Percentiles rank a stretch among this genome's conserved stretches.
These are phyloP conservation scores for Coemansia sp. DNA, from an alignment of 192 early-diverging fungal species.

Conservation along the genomic window DNA sequence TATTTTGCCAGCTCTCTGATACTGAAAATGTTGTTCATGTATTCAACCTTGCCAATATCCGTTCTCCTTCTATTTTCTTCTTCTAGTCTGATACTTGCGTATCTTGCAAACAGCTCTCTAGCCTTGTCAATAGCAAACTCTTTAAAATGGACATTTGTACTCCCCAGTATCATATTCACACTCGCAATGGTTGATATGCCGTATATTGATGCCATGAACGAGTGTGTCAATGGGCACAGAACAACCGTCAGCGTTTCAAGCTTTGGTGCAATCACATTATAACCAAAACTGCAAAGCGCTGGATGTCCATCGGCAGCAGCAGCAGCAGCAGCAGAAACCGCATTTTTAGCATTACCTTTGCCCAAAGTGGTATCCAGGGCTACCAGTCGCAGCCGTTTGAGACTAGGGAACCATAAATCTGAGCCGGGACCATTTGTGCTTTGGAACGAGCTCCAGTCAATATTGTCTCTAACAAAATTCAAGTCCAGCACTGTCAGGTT, in stretches of 20 bases:
- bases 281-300: background rate
- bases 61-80: background rate
- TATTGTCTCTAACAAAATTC: background rate
- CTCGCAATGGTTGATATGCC: background rate
- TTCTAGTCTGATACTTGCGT: background rate
- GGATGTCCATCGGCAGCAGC: background rate
- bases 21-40: background rate
- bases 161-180: background rate
- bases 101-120: background rate
- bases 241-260: background rate
- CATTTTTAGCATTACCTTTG: background rate
- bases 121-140: background rate
- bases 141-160: too few relatives aligned
- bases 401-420: background rate
- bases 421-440: background rate
- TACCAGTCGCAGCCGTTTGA: background rate
- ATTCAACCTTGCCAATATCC: background rate
- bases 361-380: too few relatives aligned
- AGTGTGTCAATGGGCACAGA: background rate
- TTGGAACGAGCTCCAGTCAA: slow-evolving; percentile 1
- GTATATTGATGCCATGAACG: background rate
- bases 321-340: background rate
- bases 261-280: background rate
- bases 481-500: background rate
- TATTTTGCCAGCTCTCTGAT: background rate